phyloP scores from a whole-genome alignment of 495 filamentous ascomycete species.

The Talaromyces borbonicus region DNA sequence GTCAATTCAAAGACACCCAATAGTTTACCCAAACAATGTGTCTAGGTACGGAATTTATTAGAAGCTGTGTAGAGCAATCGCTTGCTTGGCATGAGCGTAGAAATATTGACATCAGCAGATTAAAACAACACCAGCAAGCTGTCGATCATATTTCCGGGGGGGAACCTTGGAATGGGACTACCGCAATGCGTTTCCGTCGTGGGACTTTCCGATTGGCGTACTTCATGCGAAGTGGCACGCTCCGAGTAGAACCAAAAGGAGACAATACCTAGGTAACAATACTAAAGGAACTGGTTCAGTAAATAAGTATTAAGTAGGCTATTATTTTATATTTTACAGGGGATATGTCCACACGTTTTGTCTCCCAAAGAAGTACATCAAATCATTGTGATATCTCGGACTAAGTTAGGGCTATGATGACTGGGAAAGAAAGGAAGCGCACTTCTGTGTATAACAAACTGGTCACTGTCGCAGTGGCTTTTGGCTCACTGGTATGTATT shows the following conservation, averaged over 20 bases:
- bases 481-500: slow-evolving; percentile 27
- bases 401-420: background rate
- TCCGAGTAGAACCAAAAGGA: background rate
- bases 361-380: background rate
- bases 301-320: background rate
- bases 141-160: no score
- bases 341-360: background rate
- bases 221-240: background rate
- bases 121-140: no score
- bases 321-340: background rate
- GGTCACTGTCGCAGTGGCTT: slow-evolving; percentile 26
- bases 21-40: no score
- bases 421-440: background rate
- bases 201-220: background rate
- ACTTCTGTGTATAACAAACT: slow-evolving; percentile 8
- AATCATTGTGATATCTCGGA: background rate
- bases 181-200: background rate
- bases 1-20: no score
- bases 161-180: no score
- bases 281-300: no score
- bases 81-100: no score
- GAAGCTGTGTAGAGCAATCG: no score
- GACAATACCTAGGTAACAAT: no score
- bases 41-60: no score
- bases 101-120: no score